phyloP scores from a whole-genome alignment of 768 basidiomycete species.

The Cystofilobasidium capitatum region DNA sequence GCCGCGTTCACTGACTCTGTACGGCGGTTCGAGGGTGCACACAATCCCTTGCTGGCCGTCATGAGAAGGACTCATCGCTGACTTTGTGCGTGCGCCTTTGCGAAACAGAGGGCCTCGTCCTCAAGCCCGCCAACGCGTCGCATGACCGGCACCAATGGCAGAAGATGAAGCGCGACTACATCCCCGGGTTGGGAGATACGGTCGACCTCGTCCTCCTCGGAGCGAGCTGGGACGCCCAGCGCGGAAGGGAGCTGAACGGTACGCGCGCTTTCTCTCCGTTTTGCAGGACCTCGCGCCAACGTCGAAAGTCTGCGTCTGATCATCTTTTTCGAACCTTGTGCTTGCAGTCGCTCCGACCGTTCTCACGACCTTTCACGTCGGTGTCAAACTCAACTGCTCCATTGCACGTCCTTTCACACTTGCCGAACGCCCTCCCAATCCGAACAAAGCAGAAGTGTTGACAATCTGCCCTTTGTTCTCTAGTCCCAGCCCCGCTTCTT shows the following conservation, averaged over 20 bases:
- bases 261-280: conserved; percentile 10
- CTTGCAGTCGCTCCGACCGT: conserved; percentile 56
- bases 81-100: not conserved
- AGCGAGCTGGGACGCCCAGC: conserved; percentile 66
- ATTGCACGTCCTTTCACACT: not conserved
- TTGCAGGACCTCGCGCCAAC: conserved; percentile 15
- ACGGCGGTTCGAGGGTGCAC: not conserved
- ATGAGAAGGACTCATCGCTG: not conserved
- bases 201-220: conserved; percentile 69
- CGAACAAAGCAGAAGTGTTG: too few relatives aligned
- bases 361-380: conserved; percentile 73
- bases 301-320: not conserved
- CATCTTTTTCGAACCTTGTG: not conserved
- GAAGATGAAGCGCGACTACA: conserved; percentile 74
- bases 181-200: conserved; percentile 70
- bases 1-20: not conserved
- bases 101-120: conserved; percentile 48
- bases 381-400: conserved; percentile 37
- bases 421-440: too few relatives aligned
- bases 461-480: too few relatives aligned
- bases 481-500: conserved; percentile 52
- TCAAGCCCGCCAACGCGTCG: conserved; percentile 60
- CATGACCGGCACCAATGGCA: conserved; percentile 49
- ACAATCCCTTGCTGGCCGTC: not conserved
- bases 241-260: conserved; percentile 71